Conservation (phyloP, 306 rosid genomes). For the Trifolium subterraneum region DNA sequence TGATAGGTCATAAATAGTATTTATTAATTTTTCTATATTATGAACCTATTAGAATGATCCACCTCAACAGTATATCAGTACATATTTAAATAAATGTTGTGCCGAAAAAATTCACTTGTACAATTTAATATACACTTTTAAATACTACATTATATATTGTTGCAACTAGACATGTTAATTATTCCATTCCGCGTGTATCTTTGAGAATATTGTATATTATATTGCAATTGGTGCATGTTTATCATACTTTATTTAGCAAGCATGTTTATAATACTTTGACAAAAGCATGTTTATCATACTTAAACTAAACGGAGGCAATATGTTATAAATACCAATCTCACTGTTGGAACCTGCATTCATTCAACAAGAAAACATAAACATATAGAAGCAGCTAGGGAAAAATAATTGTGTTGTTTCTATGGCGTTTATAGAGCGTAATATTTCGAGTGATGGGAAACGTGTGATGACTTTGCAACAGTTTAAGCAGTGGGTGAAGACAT, state of each 20-base stretch:
- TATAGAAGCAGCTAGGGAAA: background rate
- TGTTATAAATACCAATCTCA: conserved; percentile 19
- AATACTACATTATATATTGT: background rate
- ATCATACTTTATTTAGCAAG: background rate
- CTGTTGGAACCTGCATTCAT: background rate
- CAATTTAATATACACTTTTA: background rate
- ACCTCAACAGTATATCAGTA: too few relatives aligned
- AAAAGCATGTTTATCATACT: background rate
- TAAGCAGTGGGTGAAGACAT: conserved; percentile 42
- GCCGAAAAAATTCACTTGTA: too few relatives aligned
- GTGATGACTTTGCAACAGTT: conserved; percentile 41
- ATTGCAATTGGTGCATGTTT: conserved; percentile 14
- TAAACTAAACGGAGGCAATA: background rate
- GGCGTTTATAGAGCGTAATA: conserved; percentile 35
- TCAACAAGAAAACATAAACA: background rate
- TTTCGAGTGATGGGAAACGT: conserved; percentile 34
- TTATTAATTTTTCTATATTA: too few relatives aligned
- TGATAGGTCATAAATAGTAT: too few relatives aligned
- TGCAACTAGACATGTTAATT: background rate
- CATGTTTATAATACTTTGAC: background rate
- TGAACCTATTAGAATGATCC: too few relatives aligned
- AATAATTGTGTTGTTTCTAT: background rate
- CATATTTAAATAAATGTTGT: too few relatives aligned
- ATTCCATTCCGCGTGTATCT: background rate
- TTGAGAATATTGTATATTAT: background rate